Base-by-base conservation (phyloP, 2,329 filamentous ascomycete genomes). In the Sarocladiaceae sp. region DNA sequence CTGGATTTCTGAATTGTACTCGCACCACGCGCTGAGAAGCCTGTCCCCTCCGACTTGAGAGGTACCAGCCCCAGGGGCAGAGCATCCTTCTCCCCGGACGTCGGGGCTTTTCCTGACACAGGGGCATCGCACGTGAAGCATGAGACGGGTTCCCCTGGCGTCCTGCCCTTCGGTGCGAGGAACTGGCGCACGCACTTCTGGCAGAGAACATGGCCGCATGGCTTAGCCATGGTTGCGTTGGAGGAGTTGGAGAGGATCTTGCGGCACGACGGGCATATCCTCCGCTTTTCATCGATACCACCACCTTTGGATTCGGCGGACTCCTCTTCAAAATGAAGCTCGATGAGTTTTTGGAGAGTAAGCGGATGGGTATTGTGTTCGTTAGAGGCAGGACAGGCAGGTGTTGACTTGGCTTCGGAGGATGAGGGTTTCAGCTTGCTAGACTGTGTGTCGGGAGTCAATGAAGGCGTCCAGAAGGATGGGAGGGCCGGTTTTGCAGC, bases 181-280 rank as follows among this genome's bases (percentile, higher is more conserved):
- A 97, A 95, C 57, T 89, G 85, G 45, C 82, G 77, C 13, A 90
- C 83, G 57, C 91, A 96, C 31, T 77, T 83, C 55, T 85, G 83
- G 64, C 91, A 98, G 18, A 96, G 65, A 1, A 97, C 89, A 60
- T 98, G 91, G 0, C 91, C 91, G 56, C 91, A 98, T 0, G 87
- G 86, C 60, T 88, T 90, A 2, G 87, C 82, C 43, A 96, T 70
- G 61, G 90, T 79, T 1, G 90, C 87, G 58, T 85, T 87, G 3
- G 86, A 85, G 3, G 85, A 76, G 59, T 97, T 97, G 37, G 79
- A 85, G 11, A 97, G 72, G 1, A 70, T 74, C 64, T 94, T 95
- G 52, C 85, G 81, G 65, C 91, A 98, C 35, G 85, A 83, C 0
- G 93, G 93, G 62, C 91, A 98, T 41, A 84, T 57, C 49, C 66